These are phyloP conservation scores for Colletotrichum magnum DNA, from an alignment of 2,329 filamentous ascomycete genomes.

Conservation along the genomic window DNA sequence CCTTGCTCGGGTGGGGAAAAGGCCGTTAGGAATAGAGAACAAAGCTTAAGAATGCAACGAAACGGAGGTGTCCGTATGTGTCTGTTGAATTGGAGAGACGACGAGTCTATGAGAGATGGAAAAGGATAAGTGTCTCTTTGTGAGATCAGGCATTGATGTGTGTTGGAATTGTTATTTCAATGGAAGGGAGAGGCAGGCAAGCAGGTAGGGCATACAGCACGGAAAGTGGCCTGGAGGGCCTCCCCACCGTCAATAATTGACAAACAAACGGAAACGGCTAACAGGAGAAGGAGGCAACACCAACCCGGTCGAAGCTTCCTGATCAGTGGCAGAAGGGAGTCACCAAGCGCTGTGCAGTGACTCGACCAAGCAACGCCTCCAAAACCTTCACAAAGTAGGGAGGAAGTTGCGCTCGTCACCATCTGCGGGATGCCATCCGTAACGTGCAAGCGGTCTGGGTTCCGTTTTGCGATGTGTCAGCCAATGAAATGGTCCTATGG, in stretches of 20 bases:
- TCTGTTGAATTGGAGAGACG: neutral
- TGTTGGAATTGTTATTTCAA: too few species aligned
- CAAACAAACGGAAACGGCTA: too few species aligned
- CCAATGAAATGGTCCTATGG: neutral
- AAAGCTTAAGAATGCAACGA: neutral
- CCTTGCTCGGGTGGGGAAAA: slow-evolving; percentile 9
- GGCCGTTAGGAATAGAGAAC: neutral
- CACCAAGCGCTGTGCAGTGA: too few species aligned
- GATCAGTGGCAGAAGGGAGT: too few species aligned
- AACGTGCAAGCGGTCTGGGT: neutral
- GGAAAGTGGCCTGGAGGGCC: too few species aligned
- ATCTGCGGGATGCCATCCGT: neutral
- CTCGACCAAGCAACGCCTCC: neutral
- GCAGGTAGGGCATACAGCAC: too few species aligned
- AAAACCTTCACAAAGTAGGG: neutral
- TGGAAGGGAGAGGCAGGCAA: too few species aligned
- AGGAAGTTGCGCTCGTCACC: slow-evolving; percentile 1
- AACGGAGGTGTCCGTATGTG: neutral
- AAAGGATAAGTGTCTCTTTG: too few species aligned
- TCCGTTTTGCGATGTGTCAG: neutral
- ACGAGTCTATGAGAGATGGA: neutral
- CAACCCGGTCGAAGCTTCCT: too few species aligned
- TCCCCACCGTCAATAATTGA: too few species aligned
- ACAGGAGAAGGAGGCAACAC: too few species aligned
- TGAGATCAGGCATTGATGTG: too few species aligned